Percentiles rank a stretch among this genome's conserved stretches.
phyloP scores from a whole-genome alignment of 208 protist species.

The Acanthamoeba castellanii region DNA sequence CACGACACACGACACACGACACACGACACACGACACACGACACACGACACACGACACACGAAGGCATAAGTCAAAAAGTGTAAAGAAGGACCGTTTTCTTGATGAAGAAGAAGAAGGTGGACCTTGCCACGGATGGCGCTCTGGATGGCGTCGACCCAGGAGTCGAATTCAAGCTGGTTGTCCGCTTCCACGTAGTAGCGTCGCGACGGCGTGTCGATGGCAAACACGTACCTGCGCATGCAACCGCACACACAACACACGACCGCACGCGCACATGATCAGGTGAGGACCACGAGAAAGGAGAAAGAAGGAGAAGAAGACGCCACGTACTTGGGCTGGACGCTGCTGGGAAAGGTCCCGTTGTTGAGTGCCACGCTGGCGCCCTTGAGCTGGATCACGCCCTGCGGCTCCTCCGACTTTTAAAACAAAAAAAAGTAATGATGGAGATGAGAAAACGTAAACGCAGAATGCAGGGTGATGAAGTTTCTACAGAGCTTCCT shows the following conservation, averaged over 20 bases:
- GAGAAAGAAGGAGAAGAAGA: background rate
- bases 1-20: no score
- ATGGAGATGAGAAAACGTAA: background rate
- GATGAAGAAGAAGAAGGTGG: background rate
- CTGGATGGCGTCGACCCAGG: conserved; percentile 6
- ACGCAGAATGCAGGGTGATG: background rate
- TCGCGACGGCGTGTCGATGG: conserved; percentile 5
- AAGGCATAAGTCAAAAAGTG: background rate
- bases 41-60: no score
- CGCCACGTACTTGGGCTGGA: background rate
- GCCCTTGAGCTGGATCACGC: conserved; percentile 18
- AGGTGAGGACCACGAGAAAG: background rate
- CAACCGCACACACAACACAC: background rate
- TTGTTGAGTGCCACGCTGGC: conserved; percentile 37
- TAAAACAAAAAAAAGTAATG: background rate
- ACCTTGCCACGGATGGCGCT: conserved; percentile 21
- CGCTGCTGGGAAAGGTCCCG: conserved; percentile 7
- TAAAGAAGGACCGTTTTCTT: no score
- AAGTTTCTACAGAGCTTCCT: background rate
- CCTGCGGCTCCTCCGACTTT: background rate
- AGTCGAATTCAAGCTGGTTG: conserved; percentile 34
- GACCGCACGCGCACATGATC: background rate
- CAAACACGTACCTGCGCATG: background rate
- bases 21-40: no score
- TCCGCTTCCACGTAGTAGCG: conserved; percentile 12